Base-by-base conservation (phyloP, 2,329 filamentous ascomycete species). In the Thyridium curvatum region DNA sequence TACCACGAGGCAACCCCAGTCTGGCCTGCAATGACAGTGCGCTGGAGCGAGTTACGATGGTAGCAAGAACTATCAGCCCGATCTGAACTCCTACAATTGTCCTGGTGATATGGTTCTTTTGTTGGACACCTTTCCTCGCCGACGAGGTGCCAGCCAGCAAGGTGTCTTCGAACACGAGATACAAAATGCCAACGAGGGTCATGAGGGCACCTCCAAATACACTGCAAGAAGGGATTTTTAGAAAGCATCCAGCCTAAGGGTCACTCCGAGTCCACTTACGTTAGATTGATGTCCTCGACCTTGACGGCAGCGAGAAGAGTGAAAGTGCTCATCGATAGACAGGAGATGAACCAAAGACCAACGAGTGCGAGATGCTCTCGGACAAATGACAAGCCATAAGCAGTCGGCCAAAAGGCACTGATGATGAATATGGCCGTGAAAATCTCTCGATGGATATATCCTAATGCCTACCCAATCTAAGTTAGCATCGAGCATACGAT, bases 241-340 rank as follows among this genome's bases (percentile, higher is more conserved):
- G 50, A 30, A 35, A 52, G 10, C 12, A 4, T n/a, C 29, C 31
- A 8, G 14, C 32, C 33, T 12, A 18, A 16, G 8, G 8, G 3
- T 4, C 12, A 18, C 7, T 8, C 8, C 3, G 7, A 37, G 8
- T 16, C 8, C 31, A 65, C 76, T 56, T 68, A 90, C 83, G 95
- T 88, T 18, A 87, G 68, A 40, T 68, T 72, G 4, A 88, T 58
- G 50, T 84, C 78, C 56, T 98, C 94, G 1, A 79, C 67, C 60
- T 97, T 98, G 60, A 86, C 82, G 3, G 87, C 93, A 2, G 87
- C 85, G 2, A 98, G 69, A 12, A 97, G 63, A 0, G 93, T 98
- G 54, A 98, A 98, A 3, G 77, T 74, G 57, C 91, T 93, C 89
- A 97, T 95, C 4, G 82, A 65, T 2, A 82, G 49, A 60, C 90